Percentiles rank a stretch among this genome's conserved stretches.
Evolutionary conservation across 345 rosid species (phyloP).

Genomic region (Linum usitatissimum): DNA sequence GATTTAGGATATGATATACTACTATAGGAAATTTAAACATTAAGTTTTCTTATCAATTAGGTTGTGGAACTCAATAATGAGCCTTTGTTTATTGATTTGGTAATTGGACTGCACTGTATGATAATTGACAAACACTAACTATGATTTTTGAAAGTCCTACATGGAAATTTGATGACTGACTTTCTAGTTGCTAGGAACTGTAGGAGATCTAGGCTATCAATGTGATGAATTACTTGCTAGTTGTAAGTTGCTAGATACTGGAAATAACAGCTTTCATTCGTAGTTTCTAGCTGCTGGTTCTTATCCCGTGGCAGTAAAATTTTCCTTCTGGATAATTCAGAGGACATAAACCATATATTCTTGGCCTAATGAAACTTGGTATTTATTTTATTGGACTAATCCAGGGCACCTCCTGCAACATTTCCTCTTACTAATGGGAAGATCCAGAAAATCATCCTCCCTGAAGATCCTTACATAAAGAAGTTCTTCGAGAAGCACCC

Average conservation of each 20-base stretch:
- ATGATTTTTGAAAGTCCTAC: no score
- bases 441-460: constrained; percentile 55
- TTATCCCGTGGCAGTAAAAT: not conserved
- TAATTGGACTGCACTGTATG: no score
- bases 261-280: no score
- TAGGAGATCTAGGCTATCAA: no score
- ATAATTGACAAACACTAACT: no score
- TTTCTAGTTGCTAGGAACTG: no score
- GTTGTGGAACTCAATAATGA: not conserved
- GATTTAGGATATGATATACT: not conserved
- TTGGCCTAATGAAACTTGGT: not conserved
- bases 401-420: constrained; percentile 63
- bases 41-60: not conserved
- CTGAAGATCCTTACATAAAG: constrained; percentile 64
- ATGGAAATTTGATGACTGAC: no score
- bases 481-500: constrained; percentile 59
- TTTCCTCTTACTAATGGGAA: constrained; percentile 65
- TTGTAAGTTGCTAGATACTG: no score
- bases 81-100: not conserved
- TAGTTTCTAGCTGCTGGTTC: not conserved
- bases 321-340: no score
- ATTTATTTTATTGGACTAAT: constrained; percentile 7
- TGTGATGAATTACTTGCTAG: no score
- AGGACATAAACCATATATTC: no score
- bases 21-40: no score